Evolutionary conservation across 176 grass and related monocot species (phyloP).

Genomic region (Neostapfia colusana): DNA sequence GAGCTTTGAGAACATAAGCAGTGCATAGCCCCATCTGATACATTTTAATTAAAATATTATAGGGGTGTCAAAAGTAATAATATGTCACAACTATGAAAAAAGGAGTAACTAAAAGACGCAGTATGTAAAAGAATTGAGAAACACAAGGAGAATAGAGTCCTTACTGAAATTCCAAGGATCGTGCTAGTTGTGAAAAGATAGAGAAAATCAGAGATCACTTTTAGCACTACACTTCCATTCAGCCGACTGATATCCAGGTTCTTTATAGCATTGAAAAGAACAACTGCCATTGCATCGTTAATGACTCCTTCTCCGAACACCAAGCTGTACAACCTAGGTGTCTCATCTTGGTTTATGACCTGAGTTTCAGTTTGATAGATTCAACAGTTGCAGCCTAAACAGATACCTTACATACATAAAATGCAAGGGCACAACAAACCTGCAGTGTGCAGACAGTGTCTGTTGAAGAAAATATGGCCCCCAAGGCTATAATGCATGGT

Average conservation of each 20-base stretch:
- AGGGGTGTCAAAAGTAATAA: not conserved
- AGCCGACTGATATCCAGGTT: conserved; percentile 59
- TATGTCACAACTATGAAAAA: not conserved
- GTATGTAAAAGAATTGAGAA: conserved; percentile 14
- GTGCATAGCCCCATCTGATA: conserved; percentile 78
- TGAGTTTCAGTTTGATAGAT: conserved; percentile 16
- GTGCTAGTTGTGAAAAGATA: conserved; percentile 77
- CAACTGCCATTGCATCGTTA: conserved; percentile 83
- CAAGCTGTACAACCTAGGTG: conserved; percentile 82
- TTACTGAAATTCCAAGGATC: conserved; percentile 71
- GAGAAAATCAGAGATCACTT: conserved; percentile 75
- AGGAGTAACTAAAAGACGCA: not conserved
- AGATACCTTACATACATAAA: not conserved
- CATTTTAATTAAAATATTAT: conserved; percentile 15
- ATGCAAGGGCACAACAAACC: conserved; percentile 35
- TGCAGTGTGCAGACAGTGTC: conserved; percentile 87
- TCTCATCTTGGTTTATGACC: conserved; percentile 93
- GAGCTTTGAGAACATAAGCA: conserved; percentile 77
- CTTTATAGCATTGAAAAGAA: conserved; percentile 89
- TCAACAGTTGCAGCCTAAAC: not conserved
- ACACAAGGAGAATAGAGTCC: conserved; percentile 25
- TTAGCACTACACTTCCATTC: conserved; percentile 47
- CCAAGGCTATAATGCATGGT: conserved; percentile 55
- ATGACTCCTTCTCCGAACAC: conserved; percentile 96
- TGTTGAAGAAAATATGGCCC: conserved; percentile 87